A percentile compares a stretch with the other conserved stretches of the same genome.
Evolutionary conservation across 2,329 filamentous ascomycete genomes (phyloP).

Genomic region (Aspergillus neotritici): DNA sequence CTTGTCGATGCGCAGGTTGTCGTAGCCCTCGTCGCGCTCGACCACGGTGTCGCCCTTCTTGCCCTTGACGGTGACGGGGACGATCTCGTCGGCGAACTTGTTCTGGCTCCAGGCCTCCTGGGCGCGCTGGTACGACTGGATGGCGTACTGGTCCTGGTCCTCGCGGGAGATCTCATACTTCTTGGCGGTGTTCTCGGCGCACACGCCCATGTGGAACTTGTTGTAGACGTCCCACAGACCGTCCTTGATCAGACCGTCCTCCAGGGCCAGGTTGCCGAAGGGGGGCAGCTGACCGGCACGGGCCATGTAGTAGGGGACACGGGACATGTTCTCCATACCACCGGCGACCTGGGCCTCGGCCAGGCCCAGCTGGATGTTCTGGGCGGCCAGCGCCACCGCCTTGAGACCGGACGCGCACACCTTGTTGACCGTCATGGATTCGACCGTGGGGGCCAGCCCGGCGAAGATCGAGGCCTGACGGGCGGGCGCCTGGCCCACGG

Average conservation of each 20-base stretch:
- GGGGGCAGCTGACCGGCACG: slow-evolving; percentile 74
- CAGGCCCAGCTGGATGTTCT: slow-evolving; percentile 89
- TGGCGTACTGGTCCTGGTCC: slow-evolving; percentile 86
- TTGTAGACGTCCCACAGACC: slow-evolving; percentile 96
- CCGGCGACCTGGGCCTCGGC: slow-evolving; percentile 85
- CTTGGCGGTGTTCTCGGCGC: slow-evolving; percentile 90
- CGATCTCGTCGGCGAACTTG: slow-evolving; percentile 84
- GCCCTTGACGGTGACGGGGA: slow-evolving; percentile 74
- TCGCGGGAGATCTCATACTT: slow-evolving; percentile 74
- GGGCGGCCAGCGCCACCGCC: slow-evolving; percentile 80
- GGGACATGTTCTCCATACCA: slow-evolving; percentile 97
- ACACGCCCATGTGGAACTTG: slow-evolving; percentile 96
- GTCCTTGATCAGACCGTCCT: slow-evolving; percentile 91
- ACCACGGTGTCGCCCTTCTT: slow-evolving; percentile 78
- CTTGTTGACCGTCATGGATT: slow-evolving; percentile 94
- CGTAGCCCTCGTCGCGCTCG: slow-evolving; percentile 80
- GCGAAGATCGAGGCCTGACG: slow-evolving; percentile 87
- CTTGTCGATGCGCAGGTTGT: slow-evolving; percentile 81
- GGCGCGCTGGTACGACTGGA: slow-evolving; percentile 80
- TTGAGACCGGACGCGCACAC: slow-evolving; percentile 95
- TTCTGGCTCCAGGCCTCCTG: slow-evolving; percentile 82
- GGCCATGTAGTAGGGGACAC: slow-evolving; percentile 83
- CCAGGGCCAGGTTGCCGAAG: slow-evolving; percentile 80
- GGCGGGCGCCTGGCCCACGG: slow-evolving; percentile 82
- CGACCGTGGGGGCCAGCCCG: slow-evolving; percentile 71